A percentile compares a stretch with the other conserved stretches of the same genome.
Conservation (phyloP, 176 grass and related monocot genomes). For the Hsuehochloa calcarea region DNA sequence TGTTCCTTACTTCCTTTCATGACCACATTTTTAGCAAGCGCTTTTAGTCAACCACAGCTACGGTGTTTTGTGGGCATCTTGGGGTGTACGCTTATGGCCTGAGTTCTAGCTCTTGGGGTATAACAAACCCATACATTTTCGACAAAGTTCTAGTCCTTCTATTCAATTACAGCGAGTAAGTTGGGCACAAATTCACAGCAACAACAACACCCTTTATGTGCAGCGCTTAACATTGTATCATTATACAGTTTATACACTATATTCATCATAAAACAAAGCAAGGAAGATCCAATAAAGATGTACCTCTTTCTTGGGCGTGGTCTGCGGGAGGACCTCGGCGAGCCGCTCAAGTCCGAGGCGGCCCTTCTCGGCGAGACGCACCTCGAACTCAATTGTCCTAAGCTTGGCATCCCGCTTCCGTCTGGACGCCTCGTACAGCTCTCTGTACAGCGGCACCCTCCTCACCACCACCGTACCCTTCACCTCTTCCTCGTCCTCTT, state of each 20-base stretch:
- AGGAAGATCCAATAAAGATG: neutral
- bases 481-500: constrained; percentile 2
- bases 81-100: neutral
- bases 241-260: neutral
- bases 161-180: neutral
- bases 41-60: neutral
- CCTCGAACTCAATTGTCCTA: constrained; percentile 44
- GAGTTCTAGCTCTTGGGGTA: neutral
- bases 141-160: neutral
- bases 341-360: constrained; percentile 24
- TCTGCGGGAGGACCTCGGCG: neutral
- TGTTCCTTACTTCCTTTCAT: neutral
- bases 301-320: constrained; percentile 42
- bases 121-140: neutral
- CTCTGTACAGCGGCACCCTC: constrained; percentile 46
- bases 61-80: neutral
- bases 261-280: neutral
- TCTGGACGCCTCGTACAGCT: constrained; percentile 45
- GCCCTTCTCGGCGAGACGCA: constrained; percentile 42
- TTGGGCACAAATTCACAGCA: neutral
- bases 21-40: neutral
- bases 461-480: neutral
- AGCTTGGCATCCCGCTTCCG: constrained; percentile 48
- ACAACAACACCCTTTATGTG: neutral
- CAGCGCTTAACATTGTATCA: neutral